Conservation (phyloP, 2,329 filamentous ascomycete genomes). For the Aspergillus brasiliensis region DNA sequence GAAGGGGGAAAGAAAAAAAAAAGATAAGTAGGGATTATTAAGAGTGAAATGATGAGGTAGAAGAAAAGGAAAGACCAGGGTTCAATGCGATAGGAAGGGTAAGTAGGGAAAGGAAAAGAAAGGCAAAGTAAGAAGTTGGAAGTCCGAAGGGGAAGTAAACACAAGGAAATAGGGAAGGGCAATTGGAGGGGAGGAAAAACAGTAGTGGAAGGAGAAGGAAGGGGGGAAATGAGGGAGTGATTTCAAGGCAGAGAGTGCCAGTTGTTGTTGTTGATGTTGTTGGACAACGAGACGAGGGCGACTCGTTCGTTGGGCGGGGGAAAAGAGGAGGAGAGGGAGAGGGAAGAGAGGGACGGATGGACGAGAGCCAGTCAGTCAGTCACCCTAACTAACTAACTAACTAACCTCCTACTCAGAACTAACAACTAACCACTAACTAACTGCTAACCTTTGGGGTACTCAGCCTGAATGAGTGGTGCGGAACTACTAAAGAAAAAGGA, state of each 20-base stretch:
- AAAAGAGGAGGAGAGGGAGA: slow-evolving; percentile 30
- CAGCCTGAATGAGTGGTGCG: too few relatives aligned
- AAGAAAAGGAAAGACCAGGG: slow-evolving; percentile 5
- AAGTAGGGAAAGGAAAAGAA: slow-evolving; percentile 14
- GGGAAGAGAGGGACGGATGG: slow-evolving; percentile 23
- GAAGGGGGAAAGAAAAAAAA: slow-evolving; percentile 14
- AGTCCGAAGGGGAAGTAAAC: slow-evolving; percentile 16
- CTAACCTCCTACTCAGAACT: too few relatives aligned
- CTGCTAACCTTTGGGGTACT: too few relatives aligned
- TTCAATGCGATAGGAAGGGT: background rate
- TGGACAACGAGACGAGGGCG: slow-evolving; percentile 47
- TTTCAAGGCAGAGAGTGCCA: slow-evolving; percentile 30
- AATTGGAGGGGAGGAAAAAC: slow-evolving; percentile 23
- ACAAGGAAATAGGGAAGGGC: slow-evolving; percentile 14
- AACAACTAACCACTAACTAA: too few relatives aligned
- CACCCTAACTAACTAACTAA: too few relatives aligned
- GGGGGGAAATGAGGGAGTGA: slow-evolving; percentile 17
- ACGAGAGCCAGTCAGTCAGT: slow-evolving; percentile 10
- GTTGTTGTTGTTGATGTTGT: slow-evolving; percentile 19
- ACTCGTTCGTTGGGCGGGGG: slow-evolving; percentile 40
- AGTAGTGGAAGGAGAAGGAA: slow-evolving; percentile 25
- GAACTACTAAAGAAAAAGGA: too few relatives aligned
- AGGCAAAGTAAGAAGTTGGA: slow-evolving; percentile 15
- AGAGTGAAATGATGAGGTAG: background rate
- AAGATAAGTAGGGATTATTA: background rate